Conservation (phyloP, 73 alveolate genomes). For the Uronychia setigera region DNA sequence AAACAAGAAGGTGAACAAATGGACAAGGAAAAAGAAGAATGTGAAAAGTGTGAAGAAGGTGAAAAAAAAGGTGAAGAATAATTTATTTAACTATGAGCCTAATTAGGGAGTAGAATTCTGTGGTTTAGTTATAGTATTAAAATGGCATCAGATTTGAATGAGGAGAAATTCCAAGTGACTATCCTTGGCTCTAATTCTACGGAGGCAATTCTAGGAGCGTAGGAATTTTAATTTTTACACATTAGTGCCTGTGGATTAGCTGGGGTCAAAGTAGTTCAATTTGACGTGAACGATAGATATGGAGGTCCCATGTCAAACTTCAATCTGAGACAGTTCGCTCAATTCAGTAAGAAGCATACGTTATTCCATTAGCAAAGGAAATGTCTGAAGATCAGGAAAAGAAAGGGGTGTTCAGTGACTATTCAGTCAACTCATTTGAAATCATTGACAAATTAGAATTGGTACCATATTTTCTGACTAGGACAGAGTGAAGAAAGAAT, state of each 20-base stretch:
- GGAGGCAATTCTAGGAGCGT: conserved; percentile 58
- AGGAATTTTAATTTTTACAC: too few species aligned
- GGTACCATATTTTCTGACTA: background rate
- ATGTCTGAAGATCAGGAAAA: background rate
- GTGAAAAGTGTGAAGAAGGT: too few species aligned
- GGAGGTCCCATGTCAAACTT: conserved; percentile 62
- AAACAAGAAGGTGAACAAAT: too few species aligned
- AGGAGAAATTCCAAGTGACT: conserved; percentile 40
- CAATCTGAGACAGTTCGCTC: conserved; percentile 41
- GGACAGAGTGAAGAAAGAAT: conserved; percentile 20
- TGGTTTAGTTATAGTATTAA: too few species aligned
- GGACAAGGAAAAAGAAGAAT: too few species aligned
- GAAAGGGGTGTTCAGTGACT: background rate
- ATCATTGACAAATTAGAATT: conserved; percentile 2
- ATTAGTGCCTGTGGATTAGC: conserved; percentile 45
- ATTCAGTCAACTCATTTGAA: conserved; percentile 13
- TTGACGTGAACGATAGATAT: conserved; percentile 50
- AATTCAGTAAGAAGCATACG: conserved; percentile 16
- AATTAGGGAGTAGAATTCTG: too few species aligned
- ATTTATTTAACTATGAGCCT: too few species aligned
- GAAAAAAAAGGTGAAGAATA: too few species aligned
- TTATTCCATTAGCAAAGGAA: background rate
- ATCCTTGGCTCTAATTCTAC: conserved; percentile 54
- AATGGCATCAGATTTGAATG: conserved; percentile 58
- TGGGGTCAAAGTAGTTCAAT: conserved; percentile 46